Base-by-base conservation (phyloP, 495 filamentous ascomycete species). In the Neurospora discreta region DNA sequence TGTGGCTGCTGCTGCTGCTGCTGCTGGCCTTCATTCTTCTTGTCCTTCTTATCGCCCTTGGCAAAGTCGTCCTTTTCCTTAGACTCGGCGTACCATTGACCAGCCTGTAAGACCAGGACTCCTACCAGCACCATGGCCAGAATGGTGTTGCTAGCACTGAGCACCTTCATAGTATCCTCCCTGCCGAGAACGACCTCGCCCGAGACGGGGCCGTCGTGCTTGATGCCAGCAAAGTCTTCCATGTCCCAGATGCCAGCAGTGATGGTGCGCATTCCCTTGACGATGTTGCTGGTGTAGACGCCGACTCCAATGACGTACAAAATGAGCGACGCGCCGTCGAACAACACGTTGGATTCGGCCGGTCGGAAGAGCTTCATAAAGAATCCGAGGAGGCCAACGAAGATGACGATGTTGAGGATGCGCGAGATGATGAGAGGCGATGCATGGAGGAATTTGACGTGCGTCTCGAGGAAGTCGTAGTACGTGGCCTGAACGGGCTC, bases 31-130 rank as follows among this genome's bases (percentile, higher is more conserved):
- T 82, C 82, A 69, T 80, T 82, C 82, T 88, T 85, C 78, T 84
- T 81, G 58, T 87, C 83, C 71, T 91, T 84, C 74, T 83, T 83
- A 79, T 88, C 90, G 39, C 39, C 44, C 68, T 72, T 58, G 15
- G 68, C 69, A 73, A 84, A 85, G 82, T 98, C 95, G 81, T 94
- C 90, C 78, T 84, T 84, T 80, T 98, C 93, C 87, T 95, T 97
- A 73, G 90, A 84, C 87, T 97, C 93, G 36, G 96, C 95, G 84
- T 99, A 99, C 95, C 95, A 99, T 86, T 98, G 95, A 15, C 96
- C 95, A 9, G 93, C 94, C 88, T 99, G 96, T 77, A 99, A 83
- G 39, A 96, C 92, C 73, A 99, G 76, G 38, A 99, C 92, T 4
- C 95, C 95, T 0, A 97, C 89, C 69, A 98, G 80, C 36, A 99